Evolutionary conservation across 257 asterid species (phyloP), one percentile per base, ranked within the genome.

Genomic region (Voacanga thouarsii): DNA sequence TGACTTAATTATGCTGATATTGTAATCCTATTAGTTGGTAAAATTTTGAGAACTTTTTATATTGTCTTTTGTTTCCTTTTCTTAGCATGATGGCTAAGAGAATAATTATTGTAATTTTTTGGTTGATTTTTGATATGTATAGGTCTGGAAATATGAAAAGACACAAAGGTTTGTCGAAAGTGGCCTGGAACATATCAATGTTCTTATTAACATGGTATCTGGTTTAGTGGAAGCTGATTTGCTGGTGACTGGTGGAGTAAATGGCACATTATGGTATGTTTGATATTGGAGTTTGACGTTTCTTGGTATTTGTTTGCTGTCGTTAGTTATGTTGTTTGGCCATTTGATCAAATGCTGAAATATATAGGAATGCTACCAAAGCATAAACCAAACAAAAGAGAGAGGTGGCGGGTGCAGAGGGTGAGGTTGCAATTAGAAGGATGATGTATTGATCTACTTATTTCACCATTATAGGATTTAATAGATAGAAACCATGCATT

Each of bases 91-190:
- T 3, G 37, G 33, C 53, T 26, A 59, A 5, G 43, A 43, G 49
- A 57, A 15, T 61, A 5, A 19, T 51, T 63, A 45, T 21, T 49
- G 57, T 12, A 9, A 49, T 18, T 53, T 21, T 15, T 67, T 64
- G 33, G 16, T 26, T 23, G 50, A 23, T 63, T 69, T 26, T 75
- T 28, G 11, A 56, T 73, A 39, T 69, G 26, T 83, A 79, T 85
- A 94, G 99, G 78, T 92, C 68, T 91, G 92, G 96, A 90, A 88
- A 76, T 93, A 90, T 85, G 60, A 75, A 56, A 84, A 76, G 75
- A 93, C 97, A 26, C 72, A 75, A 81, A 85, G 80, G 81, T 81
- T 78, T 77, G 91, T 88, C 41, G 88, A 87, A 81, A 74, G 80
- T 77, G 90, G 94, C 3, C 68, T 95, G 88, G 92, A 88, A 75